These are phyloP conservation scores for Galerina marginata DNA, from an alignment of 768 basidiomycete genomes.

Conservation along the genomic window DNA sequence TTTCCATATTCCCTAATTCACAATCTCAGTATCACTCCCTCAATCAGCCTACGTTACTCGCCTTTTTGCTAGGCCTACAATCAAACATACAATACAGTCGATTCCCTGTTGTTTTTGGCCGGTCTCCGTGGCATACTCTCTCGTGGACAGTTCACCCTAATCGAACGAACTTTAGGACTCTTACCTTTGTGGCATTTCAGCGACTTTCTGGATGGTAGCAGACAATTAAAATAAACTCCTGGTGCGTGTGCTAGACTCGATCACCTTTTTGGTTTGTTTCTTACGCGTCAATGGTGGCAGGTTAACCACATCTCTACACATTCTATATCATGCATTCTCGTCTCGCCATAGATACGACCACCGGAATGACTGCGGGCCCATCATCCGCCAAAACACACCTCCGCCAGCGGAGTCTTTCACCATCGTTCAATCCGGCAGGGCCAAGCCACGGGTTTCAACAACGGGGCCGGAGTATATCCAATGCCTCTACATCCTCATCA, in stretches of 20 bases:
- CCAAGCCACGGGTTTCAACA: constrained; percentile 32
- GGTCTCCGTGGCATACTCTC: constrained; percentile 1
- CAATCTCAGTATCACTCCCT: constrained; percentile 9
- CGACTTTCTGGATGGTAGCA: neutral
- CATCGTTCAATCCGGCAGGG: constrained; percentile 37
- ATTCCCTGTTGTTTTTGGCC: constrained; percentile 4
- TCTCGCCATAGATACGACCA: constrained; percentile 56
- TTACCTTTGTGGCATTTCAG: neutral
- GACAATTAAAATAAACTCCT: neutral
- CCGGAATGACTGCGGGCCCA: constrained; percentile 37
- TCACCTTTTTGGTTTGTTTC: neutral
- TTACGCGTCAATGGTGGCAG: constrained; percentile 2
- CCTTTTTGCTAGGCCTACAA: constrained; percentile 16
- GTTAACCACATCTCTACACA: constrained; percentile 3
- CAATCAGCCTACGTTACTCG: constrained; percentile 26
- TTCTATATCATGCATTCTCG: constrained; percentile 46
- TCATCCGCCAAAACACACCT: constrained; percentile 33
- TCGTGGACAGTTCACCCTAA: neutral
- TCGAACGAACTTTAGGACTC: neutral
- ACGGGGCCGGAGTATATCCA: constrained; percentile 56
- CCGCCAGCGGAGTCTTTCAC: constrained; percentile 34
- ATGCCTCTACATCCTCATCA: constrained; percentile 61
- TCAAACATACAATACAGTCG: constrained; percentile 8
- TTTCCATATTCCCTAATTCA: constrained; percentile 24
- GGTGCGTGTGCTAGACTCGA: neutral